These are phyloP conservation scores for Paecilomyces sp. DNA, from an alignment of 2,329 filamentous ascomycete species.

Conservation along the genomic window DNA sequence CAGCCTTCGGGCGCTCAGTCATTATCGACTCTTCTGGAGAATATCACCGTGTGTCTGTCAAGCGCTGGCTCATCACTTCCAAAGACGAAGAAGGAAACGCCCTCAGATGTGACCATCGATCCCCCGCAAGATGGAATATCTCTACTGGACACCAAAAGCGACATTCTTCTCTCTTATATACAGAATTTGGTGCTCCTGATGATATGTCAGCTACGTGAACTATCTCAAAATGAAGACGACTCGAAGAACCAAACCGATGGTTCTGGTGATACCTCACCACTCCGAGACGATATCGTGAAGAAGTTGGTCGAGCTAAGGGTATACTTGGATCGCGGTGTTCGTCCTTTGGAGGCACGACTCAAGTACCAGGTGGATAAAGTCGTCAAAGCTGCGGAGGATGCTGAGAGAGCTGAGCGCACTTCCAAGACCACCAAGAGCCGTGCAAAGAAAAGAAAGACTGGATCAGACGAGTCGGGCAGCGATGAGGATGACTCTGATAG, in stretches of 20 bases:
- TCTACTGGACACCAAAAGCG: conserved; percentile 90
- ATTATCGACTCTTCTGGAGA: conserved; percentile 25
- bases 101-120: conserved; percentile 61
- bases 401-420: conserved; percentile 22
- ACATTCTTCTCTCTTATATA: conserved; percentile 91
- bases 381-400: conserved; percentile 68
- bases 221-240: conserved; percentile 19
- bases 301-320: conserved; percentile 89
- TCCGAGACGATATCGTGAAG: conserved; percentile 64
- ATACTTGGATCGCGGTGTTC: conserved; percentile 86
- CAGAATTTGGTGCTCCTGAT: conserved; percentile 90
- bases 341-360: conserved; percentile 79
- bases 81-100: conserved; percentile 16
- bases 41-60: conserved; percentile 26
- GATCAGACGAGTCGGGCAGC: conserved; percentile 15
- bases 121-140: conserved; percentile 85
- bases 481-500: conserved; percentile 15
- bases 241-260: conserved; percentile 27
- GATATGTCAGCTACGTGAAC: conserved; percentile 66
- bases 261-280: conserved; percentile 27
- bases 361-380: conserved; percentile 97
- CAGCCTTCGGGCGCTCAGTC: conserved; percentile 15
- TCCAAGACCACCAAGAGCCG: conserved; percentile 17
- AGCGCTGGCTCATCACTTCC: conserved; percentile 29
- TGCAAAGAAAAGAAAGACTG: conserved; percentile 22